Percentiles rank a stretch among this genome's conserved stretches.
These are phyloP conservation scores for Gyrodon lividus DNA, from an alignment of 768 basidiomycete genomes.

Conservation along the genomic window DNA sequence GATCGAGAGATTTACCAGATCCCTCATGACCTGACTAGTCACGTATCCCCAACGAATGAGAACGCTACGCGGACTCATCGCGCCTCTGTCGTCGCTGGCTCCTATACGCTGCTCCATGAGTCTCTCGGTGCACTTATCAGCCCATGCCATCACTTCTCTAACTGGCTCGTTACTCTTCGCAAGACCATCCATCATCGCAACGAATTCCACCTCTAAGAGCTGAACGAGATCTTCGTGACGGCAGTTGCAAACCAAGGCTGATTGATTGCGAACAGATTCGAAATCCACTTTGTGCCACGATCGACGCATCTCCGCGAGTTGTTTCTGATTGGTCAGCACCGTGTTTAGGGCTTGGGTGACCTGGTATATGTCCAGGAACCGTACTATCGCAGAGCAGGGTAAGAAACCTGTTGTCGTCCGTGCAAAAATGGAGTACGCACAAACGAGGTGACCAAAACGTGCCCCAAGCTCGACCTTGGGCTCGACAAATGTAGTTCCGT, in stretches of 20 bases:
- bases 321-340: conserved; percentile 86
- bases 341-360: conserved; percentile 86
- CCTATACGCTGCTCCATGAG: conserved; percentile 70
- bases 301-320: conserved; percentile 79
- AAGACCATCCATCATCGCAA: conserved; percentile 68
- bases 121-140: conserved; percentile 84
- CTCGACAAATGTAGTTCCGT: conserved; percentile 87
- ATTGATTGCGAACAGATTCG: conserved; percentile 88
- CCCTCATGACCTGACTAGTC: conserved; percentile 90
- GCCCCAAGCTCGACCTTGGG: conserved; percentile 90
- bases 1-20: conserved; percentile 56
- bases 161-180: conserved; percentile 77
- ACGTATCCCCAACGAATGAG: conserved; percentile 92
- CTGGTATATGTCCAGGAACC: conserved; percentile 90
- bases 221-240: conserved; percentile 87
- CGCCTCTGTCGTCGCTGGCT: conserved; percentile 67
- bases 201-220: conserved; percentile 82
- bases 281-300: conserved; percentile 90
- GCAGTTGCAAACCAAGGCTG: conserved; percentile 91
- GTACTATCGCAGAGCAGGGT: conserved; percentile 48
- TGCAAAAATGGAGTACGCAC: conserved; percentile 45
- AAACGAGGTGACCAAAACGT: conserved; percentile 86
- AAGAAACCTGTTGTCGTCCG: neutral
- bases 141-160: conserved; percentile 86
- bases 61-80: conserved; percentile 84